Base-by-base conservation (phyloP, 2,329 filamentous ascomycete genomes). In the Monosporascus sp. region DNA sequence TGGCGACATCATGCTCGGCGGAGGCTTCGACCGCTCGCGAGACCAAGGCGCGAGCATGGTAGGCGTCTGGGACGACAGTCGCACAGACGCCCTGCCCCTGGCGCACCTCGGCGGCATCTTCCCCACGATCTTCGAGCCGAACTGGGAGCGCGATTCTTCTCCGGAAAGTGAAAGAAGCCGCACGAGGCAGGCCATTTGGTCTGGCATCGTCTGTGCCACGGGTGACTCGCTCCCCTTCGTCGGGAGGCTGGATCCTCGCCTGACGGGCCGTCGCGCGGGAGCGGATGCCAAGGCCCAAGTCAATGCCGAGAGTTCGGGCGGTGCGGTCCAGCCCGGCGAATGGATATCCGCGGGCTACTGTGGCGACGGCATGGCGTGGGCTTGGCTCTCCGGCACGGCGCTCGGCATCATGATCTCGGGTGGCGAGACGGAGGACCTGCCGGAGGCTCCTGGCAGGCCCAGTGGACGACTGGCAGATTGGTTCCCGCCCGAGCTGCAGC, bases 1-100 rank as follows among this genome's bases (percentile, higher is more conserved):
- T 0, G 71, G 76, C 1, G 76, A 81, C 52, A 65, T 84, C 54
- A 78, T 84, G 75, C 63, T 81, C 2, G 80, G 81, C 2, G 81
- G 82, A 0, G 82, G 78, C 0, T 76, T 81, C 52, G 68, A 71
- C 5, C 71, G 74, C 22, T 72, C 74, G 17, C 61, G 64, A 5
- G 66, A 68, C 5, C 63, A 74, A 8, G 79, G 78, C 0, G 40
- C 77, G 3, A 73, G 74, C 34, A 72, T 76, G 50, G 44, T 83
- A 0, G 81, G 79, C 0, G 57, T 75, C 2, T 73, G 73, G 41
- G 74, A 78, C 16, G 81, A 84, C 59, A 66, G 67, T 7, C 59
- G 62, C 7, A 57, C 73, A 9, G 74, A 78, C 19, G 59, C 71
- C 1, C 61, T 74, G 22, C 72, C 69, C 3, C 59, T 67, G 46